A percentile compares a stretch with the other conserved stretches of the same genome.
Conservation (phyloP, 108 stramenopile species). For the Fistulifera pelliculosa region DNA sequence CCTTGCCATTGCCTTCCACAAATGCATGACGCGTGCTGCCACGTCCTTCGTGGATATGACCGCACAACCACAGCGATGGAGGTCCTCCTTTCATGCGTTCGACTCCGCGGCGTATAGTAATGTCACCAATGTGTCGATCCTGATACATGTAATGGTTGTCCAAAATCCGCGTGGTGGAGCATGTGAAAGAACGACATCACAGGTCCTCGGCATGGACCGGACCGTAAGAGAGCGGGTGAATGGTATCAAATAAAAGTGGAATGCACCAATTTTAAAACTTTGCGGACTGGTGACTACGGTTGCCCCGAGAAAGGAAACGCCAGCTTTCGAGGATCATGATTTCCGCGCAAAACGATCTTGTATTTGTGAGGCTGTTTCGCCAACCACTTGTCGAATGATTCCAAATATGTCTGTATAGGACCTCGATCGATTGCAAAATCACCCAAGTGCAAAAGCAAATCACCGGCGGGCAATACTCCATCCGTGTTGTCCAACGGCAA, state of each 20-base stretch:
- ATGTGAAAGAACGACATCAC: constrained; percentile 59
- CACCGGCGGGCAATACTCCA: constrained; percentile 44
- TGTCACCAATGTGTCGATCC: constrained; percentile 43
- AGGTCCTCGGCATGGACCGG: constrained; percentile 17
- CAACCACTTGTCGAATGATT: constrained; percentile 43
- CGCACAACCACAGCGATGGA: constrained; percentile 56
- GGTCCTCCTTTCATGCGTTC: constrained; percentile 21
- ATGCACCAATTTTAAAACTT: constrained; percentile 19
- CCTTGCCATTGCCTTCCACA: constrained; percentile 11
- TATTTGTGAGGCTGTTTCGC: constrained; percentile 50
- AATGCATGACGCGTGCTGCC: constrained; percentile 33
- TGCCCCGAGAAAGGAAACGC: constrained; percentile 37
- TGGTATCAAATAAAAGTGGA: constrained; percentile 34
- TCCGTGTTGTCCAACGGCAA: constrained; percentile 20
- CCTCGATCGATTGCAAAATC: constrained; percentile 51
- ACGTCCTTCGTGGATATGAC: constrained; percentile 70
- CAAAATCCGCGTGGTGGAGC: constrained; percentile 50
- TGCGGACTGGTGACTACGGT: constrained; percentile 32
- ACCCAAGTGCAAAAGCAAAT: constrained; percentile 64
- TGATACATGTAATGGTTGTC: constrained; percentile 36
- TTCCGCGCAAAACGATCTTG: constrained; percentile 70
- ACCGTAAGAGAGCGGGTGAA: background rate
- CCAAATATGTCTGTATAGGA: background rate
- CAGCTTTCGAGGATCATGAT: constrained; percentile 56
- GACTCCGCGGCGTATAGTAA: constrained; percentile 34